These are phyloP conservation scores for Rosa chinensis DNA, from an alignment of 306 rosid species.

Conservation along the genomic window DNA sequence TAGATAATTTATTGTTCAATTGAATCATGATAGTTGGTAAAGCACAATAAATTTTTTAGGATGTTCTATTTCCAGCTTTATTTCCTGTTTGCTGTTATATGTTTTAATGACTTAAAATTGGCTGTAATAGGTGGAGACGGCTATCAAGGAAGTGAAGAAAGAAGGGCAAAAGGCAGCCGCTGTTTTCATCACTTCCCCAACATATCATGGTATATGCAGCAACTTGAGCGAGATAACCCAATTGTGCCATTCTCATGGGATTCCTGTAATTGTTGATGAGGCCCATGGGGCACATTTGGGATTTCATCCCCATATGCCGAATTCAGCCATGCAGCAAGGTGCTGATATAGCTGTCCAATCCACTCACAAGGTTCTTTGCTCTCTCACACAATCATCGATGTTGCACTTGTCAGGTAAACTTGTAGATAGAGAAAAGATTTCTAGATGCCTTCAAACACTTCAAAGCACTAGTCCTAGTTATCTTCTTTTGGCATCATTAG, in stretches of 20 bases:
- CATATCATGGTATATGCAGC: slow-evolving; percentile 87
- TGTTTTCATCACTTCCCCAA: slow-evolving; percentile 80
- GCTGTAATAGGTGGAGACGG: slow-evolving; percentile 58
- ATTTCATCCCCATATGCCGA: slow-evolving; percentile 68
- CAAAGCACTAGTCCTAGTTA: slow-evolving; percentile 90
- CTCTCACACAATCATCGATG: slow-evolving; percentile 92
- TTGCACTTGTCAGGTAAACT: slow-evolving; percentile 66
- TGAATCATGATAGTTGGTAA: background rate
- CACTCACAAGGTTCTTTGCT: slow-evolving; percentile 80
- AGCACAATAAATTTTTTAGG: background rate
- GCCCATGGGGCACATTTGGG: slow-evolving; percentile 96
- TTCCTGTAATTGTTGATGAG: slow-evolving; percentile 88
- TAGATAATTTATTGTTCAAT: background rate
- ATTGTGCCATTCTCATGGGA: slow-evolving; percentile 66
- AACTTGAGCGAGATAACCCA: slow-evolving; percentile 54
- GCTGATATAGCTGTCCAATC: slow-evolving; percentile 76
- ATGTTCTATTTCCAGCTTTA: background rate
- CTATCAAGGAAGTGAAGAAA: slow-evolving; percentile 53
- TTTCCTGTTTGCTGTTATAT: background rate
- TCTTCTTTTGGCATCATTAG: slow-evolving; percentile 84
- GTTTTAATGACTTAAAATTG: background rate
- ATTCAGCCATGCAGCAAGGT: slow-evolving; percentile 75
- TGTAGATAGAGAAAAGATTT: slow-evolving; percentile 58
- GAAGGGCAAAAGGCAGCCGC: slow-evolving; percentile 70
- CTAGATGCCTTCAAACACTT: slow-evolving; percentile 78